phyloP scores from a whole-genome alignment of 192 early-diverging fungal species.

The Geranomyces michiganensis region DNA sequence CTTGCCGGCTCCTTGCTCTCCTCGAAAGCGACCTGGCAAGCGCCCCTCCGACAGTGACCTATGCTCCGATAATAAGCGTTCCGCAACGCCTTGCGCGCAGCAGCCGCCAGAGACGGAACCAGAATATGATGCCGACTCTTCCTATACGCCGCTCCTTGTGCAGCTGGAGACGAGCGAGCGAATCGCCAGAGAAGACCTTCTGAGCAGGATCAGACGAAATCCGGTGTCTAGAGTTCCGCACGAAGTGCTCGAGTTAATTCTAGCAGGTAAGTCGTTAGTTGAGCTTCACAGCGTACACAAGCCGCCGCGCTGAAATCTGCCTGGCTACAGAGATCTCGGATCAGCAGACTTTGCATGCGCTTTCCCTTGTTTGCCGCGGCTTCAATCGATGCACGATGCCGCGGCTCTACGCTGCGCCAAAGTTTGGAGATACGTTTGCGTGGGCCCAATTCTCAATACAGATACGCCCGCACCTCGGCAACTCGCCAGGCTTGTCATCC shows the following conservation, averaged over 20 bases:
- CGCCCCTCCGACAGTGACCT: neutral
- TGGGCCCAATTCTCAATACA: neutral
- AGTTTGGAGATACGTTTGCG: neutral
- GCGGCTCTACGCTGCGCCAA: conserved; percentile 20
- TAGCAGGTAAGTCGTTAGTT: too few relatives aligned
- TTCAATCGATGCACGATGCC: conserved; percentile 38
- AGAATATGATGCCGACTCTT: neutral
- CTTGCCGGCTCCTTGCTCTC: too few relatives aligned
- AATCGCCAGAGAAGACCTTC: neutral
- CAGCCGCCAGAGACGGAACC: neutral
- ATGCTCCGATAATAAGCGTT: neutral
- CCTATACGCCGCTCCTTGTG: neutral
- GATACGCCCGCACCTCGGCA: neutral
- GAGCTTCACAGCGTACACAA: too few relatives aligned
- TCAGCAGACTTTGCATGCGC: conserved; percentile 14
- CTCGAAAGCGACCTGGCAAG: neutral
- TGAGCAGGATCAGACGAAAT: neutral
- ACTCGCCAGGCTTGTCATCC: neutral
- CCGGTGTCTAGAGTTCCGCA: conserved; percentile 28
- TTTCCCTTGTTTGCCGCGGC: conserved; percentile 25
- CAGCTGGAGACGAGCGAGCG: neutral
- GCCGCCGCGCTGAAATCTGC: neutral
- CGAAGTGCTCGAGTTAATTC: conserved; percentile 33
- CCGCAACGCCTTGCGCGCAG: neutral
- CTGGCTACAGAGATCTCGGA: conserved; percentile 16